A percentile compares a stretch with the other conserved stretches of the same genome.
Evolutionary conservation across 257 asterid species (phyloP).

Genomic region (Eustoma russellianum): DNA sequence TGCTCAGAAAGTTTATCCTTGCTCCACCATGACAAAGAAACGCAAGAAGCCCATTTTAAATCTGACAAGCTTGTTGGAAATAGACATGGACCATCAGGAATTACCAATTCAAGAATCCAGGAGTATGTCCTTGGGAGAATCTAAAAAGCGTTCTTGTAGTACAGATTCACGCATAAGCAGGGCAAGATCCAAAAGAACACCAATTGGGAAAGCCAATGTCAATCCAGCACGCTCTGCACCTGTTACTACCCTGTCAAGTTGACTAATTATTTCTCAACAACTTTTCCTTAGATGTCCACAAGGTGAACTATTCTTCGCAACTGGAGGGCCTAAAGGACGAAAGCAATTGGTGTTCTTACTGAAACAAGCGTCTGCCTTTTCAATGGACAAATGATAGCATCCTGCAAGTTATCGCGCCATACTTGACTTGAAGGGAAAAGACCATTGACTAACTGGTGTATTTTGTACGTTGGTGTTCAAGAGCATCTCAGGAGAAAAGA

Average conservation of each 20-base stretch:
- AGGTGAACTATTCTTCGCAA: too few relatives aligned
- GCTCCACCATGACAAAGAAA: constrained; percentile 19
- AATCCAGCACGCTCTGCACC: constrained; percentile 19
- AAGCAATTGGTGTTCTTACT: too few relatives aligned
- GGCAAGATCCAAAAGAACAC: constrained; percentile 17
- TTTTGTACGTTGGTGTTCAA: too few relatives aligned
- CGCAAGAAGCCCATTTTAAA: constrained; percentile 4
- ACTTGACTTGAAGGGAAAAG: too few relatives aligned
- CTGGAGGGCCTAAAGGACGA: too few relatives aligned
- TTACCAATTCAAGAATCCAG: constrained; percentile 9
- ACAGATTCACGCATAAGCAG: constrained; percentile 9
- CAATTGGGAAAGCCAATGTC: constrained; percentile 13
- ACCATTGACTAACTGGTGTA: too few relatives aligned
- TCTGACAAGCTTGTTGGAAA: constrained; percentile 11
- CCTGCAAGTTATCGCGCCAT: too few relatives aligned
- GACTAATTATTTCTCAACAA: constrained; percentile 4
- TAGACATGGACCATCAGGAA: constrained; percentile 12
- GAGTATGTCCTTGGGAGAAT: constrained; percentile 17
- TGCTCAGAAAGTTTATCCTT: constrained; percentile 16
- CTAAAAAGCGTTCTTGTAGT: constrained; percentile 40
- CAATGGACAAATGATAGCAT: too few relatives aligned
- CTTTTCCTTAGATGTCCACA: not conserved
- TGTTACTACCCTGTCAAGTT: constrained; percentile 7
- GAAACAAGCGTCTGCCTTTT: too few relatives aligned
- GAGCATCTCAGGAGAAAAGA: too few relatives aligned